These are phyloP conservation scores for Geranium incanum DNA, from an alignment of 441 rosid genomes.

Conservation along the genomic window DNA sequence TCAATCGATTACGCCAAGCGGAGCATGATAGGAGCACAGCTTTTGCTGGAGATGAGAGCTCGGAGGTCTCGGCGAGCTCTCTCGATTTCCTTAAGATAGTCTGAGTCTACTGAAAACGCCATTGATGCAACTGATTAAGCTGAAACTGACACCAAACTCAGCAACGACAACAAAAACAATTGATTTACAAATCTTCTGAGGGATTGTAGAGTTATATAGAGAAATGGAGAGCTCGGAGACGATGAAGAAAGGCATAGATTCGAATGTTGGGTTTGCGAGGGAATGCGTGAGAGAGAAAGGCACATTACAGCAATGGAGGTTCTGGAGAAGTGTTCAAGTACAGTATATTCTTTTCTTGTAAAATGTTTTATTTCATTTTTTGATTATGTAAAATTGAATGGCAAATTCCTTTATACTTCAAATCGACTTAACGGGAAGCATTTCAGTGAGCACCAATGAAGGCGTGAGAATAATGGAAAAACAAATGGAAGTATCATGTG, in stretches of 20 bases:
- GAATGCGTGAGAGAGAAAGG: not conserved
- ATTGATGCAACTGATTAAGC: not conserved
- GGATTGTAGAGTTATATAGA: not conserved
- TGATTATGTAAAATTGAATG: no score
- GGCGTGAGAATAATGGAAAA: no score
- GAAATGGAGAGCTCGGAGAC: not conserved
- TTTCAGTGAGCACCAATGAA: no score
- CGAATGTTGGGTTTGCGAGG: not conserved
- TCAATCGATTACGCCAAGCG: constrained; percentile 60
- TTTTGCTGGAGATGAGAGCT: constrained; percentile 51
- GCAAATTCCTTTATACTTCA: no score
- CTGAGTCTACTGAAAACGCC: constrained; percentile 28
- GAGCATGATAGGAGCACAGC: constrained; percentile 78
- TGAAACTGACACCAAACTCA: not conserved
- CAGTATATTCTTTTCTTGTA: no score
- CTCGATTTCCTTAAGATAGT: constrained; percentile 60
- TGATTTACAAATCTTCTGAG: not conserved
- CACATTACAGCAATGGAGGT: not conserved
- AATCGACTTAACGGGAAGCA: no score
- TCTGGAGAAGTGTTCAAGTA: no score
- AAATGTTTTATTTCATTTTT: no score
- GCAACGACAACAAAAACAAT: not conserved
- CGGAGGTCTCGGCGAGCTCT: constrained; percentile 70
- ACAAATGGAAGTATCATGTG: no score
- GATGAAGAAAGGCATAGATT: not conserved